Evolutionary conservation across 2,329 filamentous ascomycete genomes (phyloP), one percentile per base, ranked within the genome.

Genomic region (Ceratocystis smalleyi): DNA sequence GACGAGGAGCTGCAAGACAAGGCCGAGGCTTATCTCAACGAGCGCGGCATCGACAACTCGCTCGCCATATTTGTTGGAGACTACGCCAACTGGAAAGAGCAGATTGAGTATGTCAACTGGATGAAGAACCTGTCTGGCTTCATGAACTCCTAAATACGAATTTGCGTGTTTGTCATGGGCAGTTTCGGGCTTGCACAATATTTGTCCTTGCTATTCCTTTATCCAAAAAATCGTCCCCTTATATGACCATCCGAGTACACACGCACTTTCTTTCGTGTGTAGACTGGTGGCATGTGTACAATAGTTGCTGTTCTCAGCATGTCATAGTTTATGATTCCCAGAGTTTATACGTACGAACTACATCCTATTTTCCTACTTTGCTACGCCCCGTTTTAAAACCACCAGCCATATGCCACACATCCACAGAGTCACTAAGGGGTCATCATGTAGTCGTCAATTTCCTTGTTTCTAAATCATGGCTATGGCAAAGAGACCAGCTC

Each of bases 51-150:
- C 76, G 90, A 92, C 72, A 85, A 87, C 70, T 83, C 86, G 66
- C 82, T 99, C 70, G 92, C 91, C 63, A 78, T 91, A 69, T 96
- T 97, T 75, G 86, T 95, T 55, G 90, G 91, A 45, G 91, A 97
- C 75, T 99, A 96, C 78, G 91, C 97, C 72, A 91, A 97, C 74
- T 84, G 88, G 77, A 99, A 99, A 86, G 94, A 99, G 83, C 92
- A 97, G 83, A 88, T 85, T 77, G 94, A 99, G 81, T 99, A 99
- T 76, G 78, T 95, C 67, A 78, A 82, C 69, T 99, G 95, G 94
- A 79, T 99, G 75, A 82, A 85, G 75, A 88, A 88, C 73, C 82
- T 96, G 76, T 94, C 92, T 84, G 78, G 77, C 68, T 96, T 97
- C 57, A 57, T 66, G 43, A 62, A 49, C 43, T 60, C 73, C 79